Base-by-base conservation (phyloP, 495 filamentous ascomycete genomes). In the Annulohypoxylon bovei region DNA sequence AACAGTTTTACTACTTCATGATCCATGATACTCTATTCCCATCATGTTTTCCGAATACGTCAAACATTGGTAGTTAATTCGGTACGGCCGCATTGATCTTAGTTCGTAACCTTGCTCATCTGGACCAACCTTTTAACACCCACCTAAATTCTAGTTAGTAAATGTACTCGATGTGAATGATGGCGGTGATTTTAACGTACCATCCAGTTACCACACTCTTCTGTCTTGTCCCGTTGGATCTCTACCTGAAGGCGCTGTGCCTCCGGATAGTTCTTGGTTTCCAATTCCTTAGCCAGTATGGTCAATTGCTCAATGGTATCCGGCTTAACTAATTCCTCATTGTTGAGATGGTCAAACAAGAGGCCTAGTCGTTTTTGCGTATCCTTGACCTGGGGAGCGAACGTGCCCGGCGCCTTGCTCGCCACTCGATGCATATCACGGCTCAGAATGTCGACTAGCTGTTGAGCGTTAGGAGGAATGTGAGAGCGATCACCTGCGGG, bases 141-240 rank as follows among this genome's bases (percentile, higher is more conserved):
- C 67, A 93, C 90, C 93, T 97, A 62, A 2, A 9, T 18, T 22
- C n/a, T 20, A 39, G 25, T 77, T 75, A 78, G 70, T 62, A 47
- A 61, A 49, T 28, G 39, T 55, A n/a, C 70, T 70, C 54, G 62
- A 46, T 27, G 12, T 32, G 56, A 33, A 44, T 1, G 0, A 63
- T 42, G 52, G 37, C 8, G 40, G 18, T 30, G 8, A 47, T 16
- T 64, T 72, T 6, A 74, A 86, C 92, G 85, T 82, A 97, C 94
- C 95, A 98, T 97, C 95, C 96, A 98, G 71, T 92, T 90, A 33
- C 91, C 91, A 72, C 93, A 97, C 78, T 98, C 93, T 27, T 93
- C 89, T 11, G 84, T 91, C 80, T 91, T 91, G 77, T 92, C 91
- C 55, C 86, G 89, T 81, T 95, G 87, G 70, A 98, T 89, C 71